Conservation (phyloP, 441 rosid genomes). For the Theobroma grandiflorum region DNA sequence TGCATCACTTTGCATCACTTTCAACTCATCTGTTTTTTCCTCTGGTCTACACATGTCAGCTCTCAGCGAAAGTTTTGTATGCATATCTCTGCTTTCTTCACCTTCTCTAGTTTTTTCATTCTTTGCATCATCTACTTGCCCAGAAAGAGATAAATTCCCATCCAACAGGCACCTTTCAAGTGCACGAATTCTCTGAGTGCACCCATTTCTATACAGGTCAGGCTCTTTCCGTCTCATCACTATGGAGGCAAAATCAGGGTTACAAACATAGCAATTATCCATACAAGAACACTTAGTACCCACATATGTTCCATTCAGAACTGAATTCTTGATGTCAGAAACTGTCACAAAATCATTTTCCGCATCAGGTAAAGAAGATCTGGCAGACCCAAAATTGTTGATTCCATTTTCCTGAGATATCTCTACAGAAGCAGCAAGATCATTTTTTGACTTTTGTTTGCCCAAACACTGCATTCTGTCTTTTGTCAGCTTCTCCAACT, state of each 20-base stretch:
- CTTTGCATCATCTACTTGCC: slow-evolving; percentile 42
- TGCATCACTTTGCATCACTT: slow-evolving; percentile 31
- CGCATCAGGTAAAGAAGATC: slow-evolving; percentile 46
- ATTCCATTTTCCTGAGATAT: slow-evolving; percentile 40
- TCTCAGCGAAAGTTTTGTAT: slow-evolving; percentile 23
- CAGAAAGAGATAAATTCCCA: slow-evolving; percentile 50
- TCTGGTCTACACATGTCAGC: slow-evolving; percentile 32
- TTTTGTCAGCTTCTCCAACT: slow-evolving; percentile 55
- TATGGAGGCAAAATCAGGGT: slow-evolving; percentile 72
- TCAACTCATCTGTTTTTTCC: slow-evolving; percentile 32
- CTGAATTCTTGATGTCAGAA: slow-evolving; percentile 46
- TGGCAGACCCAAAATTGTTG: slow-evolving; percentile 35
- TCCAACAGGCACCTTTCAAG: slow-evolving; percentile 53
- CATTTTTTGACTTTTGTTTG: slow-evolving; percentile 32
- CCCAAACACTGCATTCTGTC: slow-evolving; percentile 36
- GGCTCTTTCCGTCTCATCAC: slow-evolving; percentile 75
- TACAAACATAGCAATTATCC: slow-evolving; percentile 53
- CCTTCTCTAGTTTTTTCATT: slow-evolving; percentile 37
- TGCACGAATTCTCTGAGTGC: slow-evolving; percentile 70
- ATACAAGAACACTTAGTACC: slow-evolving; percentile 50
- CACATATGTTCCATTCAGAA: slow-evolving; percentile 38
- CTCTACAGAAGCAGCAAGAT: slow-evolving; percentile 30
- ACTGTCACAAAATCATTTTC: slow-evolving; percentile 38
- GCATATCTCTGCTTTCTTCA: slow-evolving; percentile 29
- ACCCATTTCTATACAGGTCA: slow-evolving; percentile 60